Conservation (phyloP, 2,329 filamentous ascomycete species). For the Whalleya microplaca region DNA sequence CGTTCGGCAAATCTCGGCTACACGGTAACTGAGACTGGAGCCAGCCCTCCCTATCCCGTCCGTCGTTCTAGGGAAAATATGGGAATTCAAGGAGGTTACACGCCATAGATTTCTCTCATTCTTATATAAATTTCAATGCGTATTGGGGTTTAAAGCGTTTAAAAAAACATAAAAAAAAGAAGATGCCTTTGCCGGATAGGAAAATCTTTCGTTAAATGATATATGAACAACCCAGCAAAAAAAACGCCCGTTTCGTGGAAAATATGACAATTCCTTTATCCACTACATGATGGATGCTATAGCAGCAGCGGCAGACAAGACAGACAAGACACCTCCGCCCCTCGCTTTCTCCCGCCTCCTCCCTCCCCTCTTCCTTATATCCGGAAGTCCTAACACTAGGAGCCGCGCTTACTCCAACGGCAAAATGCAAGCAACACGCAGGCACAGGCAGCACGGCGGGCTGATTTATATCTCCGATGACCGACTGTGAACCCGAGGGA, state of each 20-base stretch:
- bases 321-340: background rate
- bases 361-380: background rate
- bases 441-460: no score
- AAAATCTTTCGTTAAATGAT: background rate
- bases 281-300: constrained; percentile 2
- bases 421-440: no score
- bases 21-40: background rate
- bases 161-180: background rate
- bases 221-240: background rate
- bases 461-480: no score
- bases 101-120: background rate
- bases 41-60: background rate
- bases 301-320: background rate
- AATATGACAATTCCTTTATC: background rate
- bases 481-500: no score
- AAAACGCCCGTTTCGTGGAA: background rate
- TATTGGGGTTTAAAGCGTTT: no score
- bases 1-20: constrained; percentile 6
- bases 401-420: no score
- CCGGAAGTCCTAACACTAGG: no score
- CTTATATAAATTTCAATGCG: background rate
- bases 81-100: background rate
- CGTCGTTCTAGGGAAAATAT: background rate
- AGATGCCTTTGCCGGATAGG: no score
- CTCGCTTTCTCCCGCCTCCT: background rate